Percentiles rank a stretch among this genome's conserved stretches.
Evolutionary conservation across 2,329 filamentous ascomycete genomes (phyloP).

Genomic region (Arachnopeziza araneosa): DNA sequence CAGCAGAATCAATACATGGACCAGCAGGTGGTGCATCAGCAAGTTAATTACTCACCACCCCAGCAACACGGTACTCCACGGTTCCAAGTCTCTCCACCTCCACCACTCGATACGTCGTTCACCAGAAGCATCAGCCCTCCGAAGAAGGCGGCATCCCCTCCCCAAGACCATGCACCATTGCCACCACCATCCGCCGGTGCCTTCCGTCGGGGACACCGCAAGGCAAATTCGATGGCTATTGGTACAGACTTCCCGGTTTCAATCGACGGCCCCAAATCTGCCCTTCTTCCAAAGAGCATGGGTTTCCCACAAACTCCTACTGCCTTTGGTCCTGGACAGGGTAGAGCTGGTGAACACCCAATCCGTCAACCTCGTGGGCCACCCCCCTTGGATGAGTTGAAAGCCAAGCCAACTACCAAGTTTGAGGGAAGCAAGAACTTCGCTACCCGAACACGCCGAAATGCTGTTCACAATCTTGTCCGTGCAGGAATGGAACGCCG

Average conservation of each 20-base stretch:
- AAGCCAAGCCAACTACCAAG: conserved; percentile 83
- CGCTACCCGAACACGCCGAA: conserved; percentile 82
- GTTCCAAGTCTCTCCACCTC: conserved; percentile 77
- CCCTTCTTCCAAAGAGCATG: conserved; percentile 68
- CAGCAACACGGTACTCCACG: conserved; percentile 59
- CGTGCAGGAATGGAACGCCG: conserved; percentile 84
- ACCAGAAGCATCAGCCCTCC: conserved; percentile 60
- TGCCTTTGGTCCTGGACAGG: conserved; percentile 85
- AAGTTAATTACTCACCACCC: conserved; percentile 41
- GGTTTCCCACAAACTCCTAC: conserved; percentile 74
- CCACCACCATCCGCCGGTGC: conserved; percentile 86
- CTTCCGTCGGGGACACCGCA: conserved; percentile 92
- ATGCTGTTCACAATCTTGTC: conserved; percentile 85
- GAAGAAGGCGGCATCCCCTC: conserved; percentile 63
- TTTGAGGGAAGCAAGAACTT: conserved; percentile 98
- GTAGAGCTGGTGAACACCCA: conserved; percentile 89
- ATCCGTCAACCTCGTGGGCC: conserved; percentile 89
- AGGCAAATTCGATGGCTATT: conserved; percentile 63
- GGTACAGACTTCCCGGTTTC: conserved; percentile 18
- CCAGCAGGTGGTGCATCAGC: conserved; percentile 33
- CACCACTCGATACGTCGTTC: conserved; percentile 47
- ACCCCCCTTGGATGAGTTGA: conserved; percentile 84
- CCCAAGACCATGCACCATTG: conserved; percentile 59
- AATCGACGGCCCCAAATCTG: conserved; percentile 44
- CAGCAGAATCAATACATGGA: conserved; percentile 38